A percentile compares a stretch with the other conserved stretches of the same genome.
Conservation (phyloP, 331 rosid genomes). For the Telfairia occidentalis region DNA sequence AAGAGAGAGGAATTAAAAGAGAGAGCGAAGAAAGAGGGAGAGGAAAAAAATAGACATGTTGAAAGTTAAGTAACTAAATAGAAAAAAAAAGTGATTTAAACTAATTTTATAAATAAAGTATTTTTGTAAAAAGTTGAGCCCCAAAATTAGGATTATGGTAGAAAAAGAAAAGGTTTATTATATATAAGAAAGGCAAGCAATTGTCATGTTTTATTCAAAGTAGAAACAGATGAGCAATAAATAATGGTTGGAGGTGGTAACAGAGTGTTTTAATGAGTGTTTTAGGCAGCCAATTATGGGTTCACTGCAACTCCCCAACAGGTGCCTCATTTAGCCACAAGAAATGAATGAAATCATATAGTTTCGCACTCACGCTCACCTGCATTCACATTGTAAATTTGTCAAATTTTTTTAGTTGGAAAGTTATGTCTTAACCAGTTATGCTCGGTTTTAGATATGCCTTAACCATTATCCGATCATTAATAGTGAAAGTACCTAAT, state of each 20-base stretch:
- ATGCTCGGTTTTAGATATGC: too few species aligned
- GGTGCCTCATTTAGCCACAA: constrained; percentile 99
- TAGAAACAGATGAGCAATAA: background rate
- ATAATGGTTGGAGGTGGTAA: too few species aligned
- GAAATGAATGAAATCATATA: constrained; percentile 94
- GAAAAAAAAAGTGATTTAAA: too few species aligned
- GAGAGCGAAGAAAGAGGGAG: too few species aligned
- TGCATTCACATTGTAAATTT: constrained; percentile 15
- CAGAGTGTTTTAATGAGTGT: too few species aligned
- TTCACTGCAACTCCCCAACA: constrained; percentile 88
- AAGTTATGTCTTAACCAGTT: too few species aligned
- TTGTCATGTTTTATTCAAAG: background rate
- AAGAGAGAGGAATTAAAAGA: too few species aligned
- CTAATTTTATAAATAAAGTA: background rate
- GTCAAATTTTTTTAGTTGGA: too few species aligned
- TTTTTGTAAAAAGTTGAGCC: background rate
- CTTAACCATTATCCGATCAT: background rate
- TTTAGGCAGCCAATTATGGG: background rate
- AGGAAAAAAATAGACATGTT: too few species aligned
- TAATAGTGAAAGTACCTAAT: background rate
- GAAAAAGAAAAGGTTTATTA: background rate
- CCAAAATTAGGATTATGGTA: background rate
- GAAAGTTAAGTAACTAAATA: too few species aligned
- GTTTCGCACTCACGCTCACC: constrained; percentile 86
- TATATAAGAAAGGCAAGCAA: background rate